These are phyloP conservation scores for Alternaria infectoria DNA, from an alignment of 2,329 filamentous ascomycete species.

Conservation along the genomic window DNA sequence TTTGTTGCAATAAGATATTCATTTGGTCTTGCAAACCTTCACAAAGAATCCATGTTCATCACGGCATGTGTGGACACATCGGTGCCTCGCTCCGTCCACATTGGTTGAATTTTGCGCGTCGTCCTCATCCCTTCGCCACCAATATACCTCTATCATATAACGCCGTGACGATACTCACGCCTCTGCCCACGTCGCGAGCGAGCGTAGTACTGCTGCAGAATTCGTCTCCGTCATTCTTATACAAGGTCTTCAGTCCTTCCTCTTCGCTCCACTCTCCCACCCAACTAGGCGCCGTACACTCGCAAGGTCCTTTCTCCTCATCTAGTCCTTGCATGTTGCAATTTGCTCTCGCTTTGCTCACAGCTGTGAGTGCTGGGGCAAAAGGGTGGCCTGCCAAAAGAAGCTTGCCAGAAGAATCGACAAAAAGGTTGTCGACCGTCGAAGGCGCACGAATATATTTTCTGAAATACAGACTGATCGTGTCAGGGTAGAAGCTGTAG, in stretches of 20 bases:
- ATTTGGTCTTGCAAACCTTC: not conserved
- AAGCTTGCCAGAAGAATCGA: constrained; percentile 47
- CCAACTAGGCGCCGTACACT: constrained; percentile 43
- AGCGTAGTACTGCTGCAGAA: constrained; percentile 47
- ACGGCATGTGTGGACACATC: not conserved
- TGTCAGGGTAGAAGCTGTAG: constrained; percentile 29
- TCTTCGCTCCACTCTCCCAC: constrained; percentile 50
- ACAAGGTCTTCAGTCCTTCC: constrained; percentile 44
- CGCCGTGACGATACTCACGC: constrained; percentile 46
- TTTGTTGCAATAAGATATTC: not conserved
- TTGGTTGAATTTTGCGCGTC: not conserved
- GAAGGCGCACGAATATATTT: constrained; percentile 35
- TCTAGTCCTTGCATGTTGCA: constrained; percentile 22
- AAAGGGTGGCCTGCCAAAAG: constrained; percentile 52
- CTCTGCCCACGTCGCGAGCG: constrained; percentile 47
- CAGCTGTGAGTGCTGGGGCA: constrained; percentile 36
- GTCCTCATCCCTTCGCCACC: constrained; percentile 37
- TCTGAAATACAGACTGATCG: constrained; percentile 16
- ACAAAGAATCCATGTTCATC: not conserved
- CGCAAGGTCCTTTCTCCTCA: constrained; percentile 31
- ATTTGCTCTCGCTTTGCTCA: constrained; percentile 25
- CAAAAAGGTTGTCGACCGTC: constrained; percentile 50
- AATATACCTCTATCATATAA: constrained; percentile 52
- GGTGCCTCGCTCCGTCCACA: not conserved
- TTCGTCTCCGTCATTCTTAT: constrained; percentile 39